Evolutionary conservation across 2,329 filamentous ascomycete genomes (phyloP), one percentile per base, ranked within the genome.

Genomic region (Xylaria sp.): DNA sequence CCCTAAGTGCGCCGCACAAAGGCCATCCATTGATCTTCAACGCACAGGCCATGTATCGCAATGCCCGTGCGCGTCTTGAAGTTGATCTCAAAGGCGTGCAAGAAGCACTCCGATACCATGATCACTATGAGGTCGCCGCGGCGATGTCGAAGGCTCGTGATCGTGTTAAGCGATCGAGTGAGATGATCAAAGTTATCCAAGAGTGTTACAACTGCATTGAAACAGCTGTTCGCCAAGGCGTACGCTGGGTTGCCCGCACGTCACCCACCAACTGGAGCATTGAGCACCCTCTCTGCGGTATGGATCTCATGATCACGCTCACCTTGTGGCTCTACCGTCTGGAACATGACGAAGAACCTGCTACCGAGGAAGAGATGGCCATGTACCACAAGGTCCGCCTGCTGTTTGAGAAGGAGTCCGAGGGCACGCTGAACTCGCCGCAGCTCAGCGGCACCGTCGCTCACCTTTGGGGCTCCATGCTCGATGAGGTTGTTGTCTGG

Each of bases 181-280:
- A 98, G 78, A 98, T 98, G 94, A 91, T 97, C 83, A 96, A 97
- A 80, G 94, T 98, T 72, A 96, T 99, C 65, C 90, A 98, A 74
- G 92, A 96, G 78, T 98, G 95, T 80, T 98, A 95, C 78, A 92
- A 96, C 78, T 98, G 94, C 81, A 94, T 99, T 73, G 94, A 98
- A 78, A 97, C 95, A 51, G 94, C 94, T 59, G 94, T 96, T 47
- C 82, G 93, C 66, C 94, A 97, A 78, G 95, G 94, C 68, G 93
- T 98, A 69, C 92, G 94, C 72, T 98, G 95, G 94, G 94, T 98
- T 66, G 94, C 94, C n/a, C 90, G 94, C 70, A 97, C 94, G 21
- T 97, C 94, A 49, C 93, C 95, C 21, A 97, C 95, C 49, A 98
- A 98, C 80, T 99, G 95, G 95, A 98, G 94, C 77, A 92, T 98